These are phyloP conservation scores for Gossypium sturtianum DNA, from an alignment of 345 rosid genomes.

Conservation along the genomic window DNA sequence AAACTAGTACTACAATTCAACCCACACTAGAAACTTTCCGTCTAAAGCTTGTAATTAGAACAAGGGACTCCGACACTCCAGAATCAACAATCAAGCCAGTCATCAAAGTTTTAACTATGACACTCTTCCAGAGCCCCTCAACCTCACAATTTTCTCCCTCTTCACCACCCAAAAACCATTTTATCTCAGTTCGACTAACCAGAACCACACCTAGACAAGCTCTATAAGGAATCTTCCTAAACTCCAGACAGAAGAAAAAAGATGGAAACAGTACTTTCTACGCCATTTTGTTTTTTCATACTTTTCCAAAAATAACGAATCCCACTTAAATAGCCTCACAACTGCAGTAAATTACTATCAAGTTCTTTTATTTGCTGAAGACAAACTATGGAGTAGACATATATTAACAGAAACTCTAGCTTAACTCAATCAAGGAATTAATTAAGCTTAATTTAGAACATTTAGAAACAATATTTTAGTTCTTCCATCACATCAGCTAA, in stretches of 20 bases:
- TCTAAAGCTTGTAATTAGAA: background rate
- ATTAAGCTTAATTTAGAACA: background rate
- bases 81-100: background rate
- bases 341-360: background rate
- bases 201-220: background rate
- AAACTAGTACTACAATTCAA: background rate
- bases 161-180: background rate
- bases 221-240: background rate
- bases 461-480: background rate
- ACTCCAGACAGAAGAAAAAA: background rate
- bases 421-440: conserved; percentile 2
- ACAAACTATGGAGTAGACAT: background rate
- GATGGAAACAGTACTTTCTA: background rate
- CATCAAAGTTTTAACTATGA: background rate
- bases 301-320: background rate
- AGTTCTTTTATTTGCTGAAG: background rate
- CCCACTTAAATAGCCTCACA: background rate
- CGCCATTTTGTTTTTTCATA: background rate
- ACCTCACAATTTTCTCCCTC: background rate
- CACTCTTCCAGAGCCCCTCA: background rate
- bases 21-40: background rate
- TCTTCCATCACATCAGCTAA: background rate
- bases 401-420: background rate
- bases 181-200: background rate
- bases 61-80: background rate